Conservation (phyloP, 2,329 filamentous ascomycete genomes). For the Arthrobotrys iridis region DNA sequence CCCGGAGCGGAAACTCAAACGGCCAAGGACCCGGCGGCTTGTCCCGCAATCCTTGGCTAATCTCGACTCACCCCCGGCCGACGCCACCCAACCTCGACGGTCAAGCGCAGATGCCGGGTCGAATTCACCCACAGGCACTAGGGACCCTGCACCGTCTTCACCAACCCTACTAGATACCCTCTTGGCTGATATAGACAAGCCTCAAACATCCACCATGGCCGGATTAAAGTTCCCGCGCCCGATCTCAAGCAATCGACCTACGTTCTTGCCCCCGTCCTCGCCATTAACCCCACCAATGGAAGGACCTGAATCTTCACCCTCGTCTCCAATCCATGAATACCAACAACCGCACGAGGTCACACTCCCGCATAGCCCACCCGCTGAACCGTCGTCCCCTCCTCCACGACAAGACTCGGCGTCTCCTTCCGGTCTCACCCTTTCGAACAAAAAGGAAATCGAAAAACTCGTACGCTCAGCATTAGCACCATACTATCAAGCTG, state of each 20-base stretch:
- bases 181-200: slow-evolving; percentile 51
- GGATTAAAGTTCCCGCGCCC: slow-evolving; percentile 42
- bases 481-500: slow-evolving; percentile 80
- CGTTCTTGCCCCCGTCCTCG: slow-evolving; percentile 37
- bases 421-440: slow-evolving; percentile 74
- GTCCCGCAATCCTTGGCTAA: slow-evolving; percentile 65
- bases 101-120: slow-evolving; percentile 61
- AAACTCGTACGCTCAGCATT: slow-evolving; percentile 85
- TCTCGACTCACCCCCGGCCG: slow-evolving; percentile 61
- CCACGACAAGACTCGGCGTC: slow-evolving; percentile 68
- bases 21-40: slow-evolving; percentile 79
- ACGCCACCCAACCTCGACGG: slow-evolving; percentile 58
- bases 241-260: slow-evolving; percentile 31
- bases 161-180: slow-evolving; percentile 48
- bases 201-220: slow-evolving; percentile 37
- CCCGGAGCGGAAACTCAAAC: slow-evolving; percentile 84
- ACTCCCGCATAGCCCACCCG: slow-evolving; percentile 60
- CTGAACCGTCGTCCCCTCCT: slow-evolving; percentile 59
- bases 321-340: slow-evolving; percentile 39
- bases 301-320: slow-evolving; percentile 35
- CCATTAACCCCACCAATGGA: slow-evolving; percentile 44
- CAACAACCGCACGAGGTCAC: slow-evolving; percentile 27
- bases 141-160: slow-evolving; percentile 41
- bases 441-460: slow-evolving; percentile 87
- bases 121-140: slow-evolving; percentile 28